A percentile compares a stretch with the other conserved stretches of the same genome.
Evolutionary conservation across 257 asterid species (phyloP).

Genomic region (Dorcoceras hygrometricum): DNA sequence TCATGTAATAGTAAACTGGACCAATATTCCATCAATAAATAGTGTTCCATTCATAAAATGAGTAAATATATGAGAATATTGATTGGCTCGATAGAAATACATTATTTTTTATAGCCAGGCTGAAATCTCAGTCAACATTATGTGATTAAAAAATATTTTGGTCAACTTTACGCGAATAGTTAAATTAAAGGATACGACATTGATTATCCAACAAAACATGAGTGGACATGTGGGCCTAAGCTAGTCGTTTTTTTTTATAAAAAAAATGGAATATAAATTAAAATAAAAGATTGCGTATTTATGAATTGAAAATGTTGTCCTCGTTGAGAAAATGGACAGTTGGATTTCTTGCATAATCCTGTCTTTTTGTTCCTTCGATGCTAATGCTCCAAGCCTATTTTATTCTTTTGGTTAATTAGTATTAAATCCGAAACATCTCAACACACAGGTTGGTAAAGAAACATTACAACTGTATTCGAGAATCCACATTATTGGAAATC

Average conservation of each 20-base stretch:
- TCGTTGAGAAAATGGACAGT: neutral
- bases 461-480: neutral
- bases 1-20: too few species aligned
- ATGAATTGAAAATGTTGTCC: neutral
- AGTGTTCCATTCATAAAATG: neutral
- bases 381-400: neutral
- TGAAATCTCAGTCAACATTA: neutral
- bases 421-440: neutral
- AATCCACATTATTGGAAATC: neutral
- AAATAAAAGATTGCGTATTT: neutral
- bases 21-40: too few species aligned
- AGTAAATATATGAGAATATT: too few species aligned
- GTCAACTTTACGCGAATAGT: too few species aligned
- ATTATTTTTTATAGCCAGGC: too few species aligned
- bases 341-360: neutral
- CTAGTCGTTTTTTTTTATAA: neutral
- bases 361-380: neutral
- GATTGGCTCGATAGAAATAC: too few species aligned
- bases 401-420: neutral
- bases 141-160: neutral
- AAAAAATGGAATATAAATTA: neutral
- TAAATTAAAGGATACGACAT: neutral
- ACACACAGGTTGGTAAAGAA: neutral
- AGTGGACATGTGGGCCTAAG: constrained; percentile 2
- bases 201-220: neutral